Percentiles rank a stretch among this genome's conserved stretches.
phyloP scores from a whole-genome alignment of 768 basidiomycete species.

The Hygrophorus pudorinus region DNA sequence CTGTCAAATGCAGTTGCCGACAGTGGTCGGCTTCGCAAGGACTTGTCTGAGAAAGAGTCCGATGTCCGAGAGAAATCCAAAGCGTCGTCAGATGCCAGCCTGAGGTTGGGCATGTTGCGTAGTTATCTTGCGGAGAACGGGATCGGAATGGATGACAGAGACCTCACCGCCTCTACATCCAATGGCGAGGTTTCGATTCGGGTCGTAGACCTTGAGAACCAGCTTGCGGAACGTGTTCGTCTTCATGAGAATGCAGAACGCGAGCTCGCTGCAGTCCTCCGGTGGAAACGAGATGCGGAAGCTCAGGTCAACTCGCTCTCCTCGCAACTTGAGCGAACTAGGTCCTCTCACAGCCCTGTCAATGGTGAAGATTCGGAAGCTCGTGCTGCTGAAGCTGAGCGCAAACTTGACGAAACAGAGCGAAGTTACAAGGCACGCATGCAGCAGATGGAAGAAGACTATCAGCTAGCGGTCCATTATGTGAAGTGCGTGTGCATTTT shows the following conservation, averaged over 20 bases:
- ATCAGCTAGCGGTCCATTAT: conserved; percentile 93
- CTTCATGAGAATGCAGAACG: conserved; percentile 68
- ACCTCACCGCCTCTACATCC: conserved; percentile 39
- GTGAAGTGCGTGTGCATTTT: conserved; percentile 63
- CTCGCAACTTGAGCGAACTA: conserved; percentile 55
- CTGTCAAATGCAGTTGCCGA: conserved; percentile 61
- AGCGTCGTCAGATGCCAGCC: conserved; percentile 55
- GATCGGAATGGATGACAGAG: conserved; percentile 61
- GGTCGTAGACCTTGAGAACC: conserved; percentile 66
- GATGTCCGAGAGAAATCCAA: conserved; percentile 54
- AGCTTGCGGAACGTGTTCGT: conserved; percentile 63
- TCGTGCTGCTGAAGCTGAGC: conserved; percentile 58
- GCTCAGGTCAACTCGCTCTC: conserved; percentile 55
- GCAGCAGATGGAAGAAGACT: conserved; percentile 89
- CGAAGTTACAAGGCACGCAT: conserved; percentile 68
- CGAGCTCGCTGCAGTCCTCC: conserved; percentile 56
- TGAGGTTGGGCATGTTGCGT: conserved; percentile 72
- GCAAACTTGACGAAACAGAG: conserved; percentile 71
- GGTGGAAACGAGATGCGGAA: conserved; percentile 68
- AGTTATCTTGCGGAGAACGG: conserved; percentile 86
- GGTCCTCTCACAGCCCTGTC: conserved; percentile 47
- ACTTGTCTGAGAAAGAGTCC: conserved; percentile 54
- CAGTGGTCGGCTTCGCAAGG: conserved; percentile 58
- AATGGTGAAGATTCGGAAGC: conserved; percentile 22
- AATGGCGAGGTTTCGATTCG: conserved; percentile 29